Base-by-base conservation (phyloP, 352 stramenopile genomes). In the Globisporangium paddicum region DNA sequence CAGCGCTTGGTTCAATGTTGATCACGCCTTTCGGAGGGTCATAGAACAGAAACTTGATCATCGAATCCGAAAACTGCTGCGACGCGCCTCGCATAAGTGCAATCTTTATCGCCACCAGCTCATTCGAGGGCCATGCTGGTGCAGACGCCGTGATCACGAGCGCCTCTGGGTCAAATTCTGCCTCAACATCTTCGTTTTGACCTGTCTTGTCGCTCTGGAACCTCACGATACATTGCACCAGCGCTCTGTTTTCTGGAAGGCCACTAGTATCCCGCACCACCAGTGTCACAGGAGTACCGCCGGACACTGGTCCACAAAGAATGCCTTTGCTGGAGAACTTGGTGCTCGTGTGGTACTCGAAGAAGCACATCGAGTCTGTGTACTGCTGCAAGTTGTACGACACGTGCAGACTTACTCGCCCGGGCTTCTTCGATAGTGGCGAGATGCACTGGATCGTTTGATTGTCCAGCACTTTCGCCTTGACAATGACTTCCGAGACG, bases 381-480 rank as follows among this genome's bases (percentile, higher is more conserved):
- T 76, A 90, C 64, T 90, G 73, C 57, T 89, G 79, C 0, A 87
- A 58, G 46, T 90, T 90, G 63, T 90, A 90, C 8, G 79, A 86
- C 3, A 89, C 66, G 35, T 88, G 68, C 10, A 90, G 66, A 1
- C 53, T 62, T 2, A 78, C 75, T 1, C 75, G 69, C 2, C 78
- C 77, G 0, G 75, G 35, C 19, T 68, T 60, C 0, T 55, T 62
- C 2, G 67, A 70, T 1, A 66, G 61, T 9, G 81, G 81, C 8
- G 77, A 68, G 11, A 72, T 56, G 45, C 76, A 89, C 5, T 73
- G 61, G 30, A 90, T 89, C 0, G 75, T 86, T 18, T 75, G 59
- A 35, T 56, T 55, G 32, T 90, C 73, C 2, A 90, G 41, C 2
- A 90, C 70, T 10, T 66, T 69, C 0, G 81, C 81, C 21, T 72